A percentile compares a stretch with the other conserved stretches of the same genome.
phyloP scores from a whole-genome alignment of 2,329 filamentous ascomycete species.

The Penicillium concentricum region DNA sequence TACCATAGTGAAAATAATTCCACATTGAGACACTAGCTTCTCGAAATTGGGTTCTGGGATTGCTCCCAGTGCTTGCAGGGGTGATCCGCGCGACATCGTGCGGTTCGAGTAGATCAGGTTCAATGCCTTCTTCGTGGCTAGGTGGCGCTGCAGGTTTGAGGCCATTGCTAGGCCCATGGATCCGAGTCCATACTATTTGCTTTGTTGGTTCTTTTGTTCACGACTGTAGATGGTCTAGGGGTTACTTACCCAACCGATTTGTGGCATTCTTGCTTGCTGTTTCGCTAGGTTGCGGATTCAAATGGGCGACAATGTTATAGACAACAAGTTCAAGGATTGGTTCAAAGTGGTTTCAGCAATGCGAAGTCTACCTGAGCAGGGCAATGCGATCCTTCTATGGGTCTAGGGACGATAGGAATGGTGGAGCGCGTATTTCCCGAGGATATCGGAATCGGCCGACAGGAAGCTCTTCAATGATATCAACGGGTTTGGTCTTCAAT shows the following conservation, averaged over 20 bases:
- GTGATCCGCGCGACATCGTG: conserved; percentile 40
- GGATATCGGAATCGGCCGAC: conserved; percentile 28
- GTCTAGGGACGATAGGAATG: conserved; percentile 4
- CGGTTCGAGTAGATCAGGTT: conserved; percentile 43
- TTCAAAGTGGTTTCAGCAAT: no score
- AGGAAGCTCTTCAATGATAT: conserved; percentile 1
- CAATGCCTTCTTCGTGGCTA: conserved; percentile 32
- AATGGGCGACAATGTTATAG: background rate
- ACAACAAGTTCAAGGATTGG: no score
- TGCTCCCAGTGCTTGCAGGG: conserved; percentile 38
- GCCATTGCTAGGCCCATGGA: conserved; percentile 49
- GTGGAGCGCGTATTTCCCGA: conserved; percentile 22
- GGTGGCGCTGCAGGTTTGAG: conserved; percentile 43
- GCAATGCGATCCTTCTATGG: background rate
- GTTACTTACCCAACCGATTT: conserved; percentile 38
- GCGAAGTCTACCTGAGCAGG: background rate
- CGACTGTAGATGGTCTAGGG: background rate
- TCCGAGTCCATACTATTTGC: conserved; percentile 41
- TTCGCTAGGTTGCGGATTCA: background rate
- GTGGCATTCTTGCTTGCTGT: conserved; percentile 25
- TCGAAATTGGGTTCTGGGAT: conserved; percentile 33
- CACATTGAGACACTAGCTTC: conserved; percentile 37
- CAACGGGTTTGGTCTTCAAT: background rate
- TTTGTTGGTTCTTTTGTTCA: background rate
- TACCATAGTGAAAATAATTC: conserved; percentile 44